Evolutionary conservation across 768 basidiomycete genomes (phyloP).

Genomic region (Amanita fuliginea): DNA sequence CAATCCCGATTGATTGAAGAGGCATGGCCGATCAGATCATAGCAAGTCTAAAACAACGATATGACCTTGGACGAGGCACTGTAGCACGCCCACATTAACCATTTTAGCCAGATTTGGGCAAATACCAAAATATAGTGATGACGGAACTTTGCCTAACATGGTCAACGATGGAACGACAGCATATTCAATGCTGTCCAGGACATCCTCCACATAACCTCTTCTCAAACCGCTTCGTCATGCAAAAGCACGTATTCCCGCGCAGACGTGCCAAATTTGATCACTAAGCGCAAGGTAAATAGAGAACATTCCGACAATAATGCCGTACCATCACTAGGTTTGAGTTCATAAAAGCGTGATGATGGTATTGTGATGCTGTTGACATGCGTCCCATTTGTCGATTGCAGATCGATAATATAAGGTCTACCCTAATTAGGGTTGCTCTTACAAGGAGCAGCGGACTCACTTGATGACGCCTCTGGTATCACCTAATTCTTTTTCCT

Average conservation of each 20-base stretch:
- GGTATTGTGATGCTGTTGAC: conserved; percentile 88
- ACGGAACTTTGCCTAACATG: background rate
- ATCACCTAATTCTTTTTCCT: conserved; percentile 81
- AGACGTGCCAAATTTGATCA: conserved; percentile 80
- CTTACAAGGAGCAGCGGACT: conserved; percentile 17
- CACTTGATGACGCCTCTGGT: conserved; percentile 78
- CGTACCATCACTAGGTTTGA: conserved; percentile 71
- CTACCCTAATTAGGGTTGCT: conserved; percentile 25
- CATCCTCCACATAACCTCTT: background rate
- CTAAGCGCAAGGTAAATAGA: conserved; percentile 23
- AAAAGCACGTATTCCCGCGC: conserved; percentile 77
- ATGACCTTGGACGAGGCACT: background rate
- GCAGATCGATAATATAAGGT: conserved; percentile 94
- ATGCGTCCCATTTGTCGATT: conserved; percentile 93
- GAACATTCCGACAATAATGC: conserved; percentile 2
- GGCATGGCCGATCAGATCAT: background rate
- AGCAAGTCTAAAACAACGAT: background rate
- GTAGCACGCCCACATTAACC: background rate
- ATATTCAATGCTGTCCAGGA: background rate
- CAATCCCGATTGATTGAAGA: background rate
- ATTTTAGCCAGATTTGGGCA: background rate
- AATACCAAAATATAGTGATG: too few relatives aligned
- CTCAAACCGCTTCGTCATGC: conserved; percentile 57
- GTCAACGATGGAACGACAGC: background rate
- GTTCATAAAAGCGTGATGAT: conserved; percentile 76